Base-by-base conservation (phyloP, 176 grass and related monocot species). In the Aegilops sharonensis region DNA sequence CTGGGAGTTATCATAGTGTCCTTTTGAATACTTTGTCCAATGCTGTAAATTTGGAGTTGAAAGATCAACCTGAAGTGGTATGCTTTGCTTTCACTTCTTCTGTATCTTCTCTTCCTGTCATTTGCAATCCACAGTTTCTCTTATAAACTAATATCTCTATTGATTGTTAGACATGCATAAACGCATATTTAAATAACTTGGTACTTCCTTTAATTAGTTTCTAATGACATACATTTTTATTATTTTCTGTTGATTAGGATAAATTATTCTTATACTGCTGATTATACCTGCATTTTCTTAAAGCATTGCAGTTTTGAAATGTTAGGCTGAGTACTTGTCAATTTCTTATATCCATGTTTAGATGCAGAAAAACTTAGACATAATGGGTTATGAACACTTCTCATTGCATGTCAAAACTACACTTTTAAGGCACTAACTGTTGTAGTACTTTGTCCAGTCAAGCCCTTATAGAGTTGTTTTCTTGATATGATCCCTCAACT, bases 51-150 rank as follows among this genome's bases (percentile, higher is more conserved):
- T 74, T 74, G 71, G 71, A 74, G 25, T 5, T 74, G 71, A 74
- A 39, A 74, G 40, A 74, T 47, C 12, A 74, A 74, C 71, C 71
- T 47, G 25, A 74, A 47, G 71, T 74, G 71, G 71, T 74, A 74
- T 47, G 40, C 71, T 73, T 73, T 52, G 14, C 11, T 24, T 18
- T 18, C 15, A 43, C 37, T 47, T 74, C 40, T 6, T 6, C 71
- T 29, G 12, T 29, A 74, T 5, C 69, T 72, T 43, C 5, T 42
- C n/a, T 43, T 3, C 5, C 10, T 72, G 37, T 72, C 40, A 43
- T 47, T 27, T 47, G 40, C n/a, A 13, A 29, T 14, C 40, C 7
- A 11, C 71, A 47, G 3, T 27, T 43, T 72, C 56, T 59, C 56
- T 59, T 21, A 54, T 54, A 6, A 18, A 54, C 50, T 18, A 54